Conservation (phyloP, 192 early-diverging fungal genomes). For the Mortierella antarctica region DNA sequence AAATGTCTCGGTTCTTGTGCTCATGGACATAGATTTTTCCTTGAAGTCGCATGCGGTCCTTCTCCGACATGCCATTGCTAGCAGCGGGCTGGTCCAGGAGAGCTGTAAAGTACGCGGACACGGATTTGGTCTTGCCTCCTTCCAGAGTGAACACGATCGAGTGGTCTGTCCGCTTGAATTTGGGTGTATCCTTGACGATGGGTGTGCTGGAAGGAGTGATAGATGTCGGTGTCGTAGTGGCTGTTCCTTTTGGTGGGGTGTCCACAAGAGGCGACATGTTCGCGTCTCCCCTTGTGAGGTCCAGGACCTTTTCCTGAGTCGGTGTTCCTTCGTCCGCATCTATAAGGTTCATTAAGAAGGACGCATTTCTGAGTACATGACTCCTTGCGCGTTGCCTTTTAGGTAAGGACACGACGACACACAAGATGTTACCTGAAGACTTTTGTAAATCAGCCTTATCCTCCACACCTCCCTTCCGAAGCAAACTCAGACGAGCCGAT, state of each 20-base stretch:
- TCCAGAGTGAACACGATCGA: conserved; percentile 78
- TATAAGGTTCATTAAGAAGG: neutral
- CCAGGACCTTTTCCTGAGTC: conserved; percentile 39
- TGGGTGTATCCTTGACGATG: conserved; percentile 43
- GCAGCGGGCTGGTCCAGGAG: conserved; percentile 9
- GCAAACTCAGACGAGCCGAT: conserved; percentile 76
- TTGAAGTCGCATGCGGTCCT: conserved; percentile 53
- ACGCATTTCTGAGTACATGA: neutral
- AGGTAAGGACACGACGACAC: too few species aligned
- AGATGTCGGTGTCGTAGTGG: conserved; percentile 7
- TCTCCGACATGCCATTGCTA: neutral
- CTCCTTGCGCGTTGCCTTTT: too few species aligned
- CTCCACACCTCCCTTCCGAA: conserved; percentile 60
- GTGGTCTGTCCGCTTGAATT: conserved; percentile 66
- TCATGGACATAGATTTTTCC: conserved; percentile 79
- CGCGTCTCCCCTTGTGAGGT: conserved; percentile 21
- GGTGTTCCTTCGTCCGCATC: conserved; percentile 30
- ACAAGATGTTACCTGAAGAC: conserved; percentile 13
- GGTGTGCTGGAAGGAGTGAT: conserved; percentile 8
- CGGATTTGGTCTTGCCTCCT: conserved; percentile 71
- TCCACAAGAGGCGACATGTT: conserved; percentile 26
- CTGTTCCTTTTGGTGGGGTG: conserved; percentile 23
- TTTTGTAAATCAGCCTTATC: conserved; percentile 13
- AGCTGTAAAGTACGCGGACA: conserved; percentile 72
- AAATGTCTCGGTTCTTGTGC: conserved; percentile 84